Percentiles rank a stretch among this genome's conserved stretches.
These are phyloP conservation scores for Rubia yunnanensis DNA, from an alignment of 257 asterid genomes.

Conservation along the genomic window DNA sequence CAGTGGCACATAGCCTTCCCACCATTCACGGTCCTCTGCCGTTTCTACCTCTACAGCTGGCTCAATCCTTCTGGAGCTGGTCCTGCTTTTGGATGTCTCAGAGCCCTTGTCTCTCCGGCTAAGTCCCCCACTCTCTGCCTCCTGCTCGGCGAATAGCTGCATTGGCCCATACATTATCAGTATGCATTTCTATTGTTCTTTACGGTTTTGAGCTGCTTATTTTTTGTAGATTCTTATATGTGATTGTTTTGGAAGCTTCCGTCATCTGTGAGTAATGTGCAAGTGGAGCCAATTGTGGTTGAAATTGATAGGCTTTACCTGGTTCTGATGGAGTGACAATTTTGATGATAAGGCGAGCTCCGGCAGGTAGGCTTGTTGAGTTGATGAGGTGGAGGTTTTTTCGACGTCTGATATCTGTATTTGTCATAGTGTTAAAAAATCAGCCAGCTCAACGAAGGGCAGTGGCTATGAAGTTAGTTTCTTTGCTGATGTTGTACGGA, in stretches of 20 bases:
- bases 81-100: too few relatives aligned
- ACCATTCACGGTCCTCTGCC: too few relatives aligned
- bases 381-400: constrained; percentile 15
- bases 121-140: too few relatives aligned
- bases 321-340: constrained; percentile 85
- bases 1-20: too few relatives aligned
- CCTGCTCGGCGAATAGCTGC: too few relatives aligned
- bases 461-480: constrained; percentile 84
- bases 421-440: constrained; percentile 40
- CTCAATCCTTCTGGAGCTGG: too few relatives aligned
- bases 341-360: constrained; percentile 43
- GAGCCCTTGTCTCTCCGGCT: too few relatives aligned
- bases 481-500: too few relatives aligned
- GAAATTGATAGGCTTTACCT: constrained; percentile 84
- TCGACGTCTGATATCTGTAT: constrained; percentile 8
- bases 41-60: too few relatives aligned
- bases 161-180: too few relatives aligned
- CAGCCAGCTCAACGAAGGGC: constrained; percentile 52
- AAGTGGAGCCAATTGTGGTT: constrained; percentile 85
- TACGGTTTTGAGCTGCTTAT: constrained; percentile 3
- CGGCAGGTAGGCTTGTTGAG: constrained; percentile 43
- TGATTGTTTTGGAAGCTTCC: constrained; percentile 65
- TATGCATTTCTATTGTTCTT: constrained; percentile 24
- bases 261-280: constrained; percentile 84
- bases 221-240: background rate